phyloP scores from a whole-genome alignment of 1,139 yeast genomes.

The Diutina pseudorugosa region DNA sequence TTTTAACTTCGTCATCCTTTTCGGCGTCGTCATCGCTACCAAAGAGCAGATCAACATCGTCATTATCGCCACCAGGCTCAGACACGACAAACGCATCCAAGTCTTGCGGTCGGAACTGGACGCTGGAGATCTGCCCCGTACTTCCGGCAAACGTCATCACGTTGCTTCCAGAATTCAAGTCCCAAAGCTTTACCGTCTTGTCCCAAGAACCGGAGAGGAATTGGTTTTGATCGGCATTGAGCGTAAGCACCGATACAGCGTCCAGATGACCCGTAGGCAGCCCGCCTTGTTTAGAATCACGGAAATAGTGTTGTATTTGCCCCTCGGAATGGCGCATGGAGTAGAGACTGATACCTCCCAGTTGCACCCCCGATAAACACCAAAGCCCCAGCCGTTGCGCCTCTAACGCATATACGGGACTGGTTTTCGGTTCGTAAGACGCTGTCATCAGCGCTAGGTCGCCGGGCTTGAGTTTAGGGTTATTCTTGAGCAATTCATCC shows the following conservation, averaged over 20 bases:
- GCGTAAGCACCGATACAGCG: constrained; percentile 59
- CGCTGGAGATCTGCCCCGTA: constrained; percentile 68
- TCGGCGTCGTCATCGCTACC: constrained; percentile 57
- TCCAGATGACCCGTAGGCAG: constrained; percentile 40
- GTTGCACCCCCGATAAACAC: constrained; percentile 69
- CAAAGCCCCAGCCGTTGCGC: constrained; percentile 77
- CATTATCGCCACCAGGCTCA: constrained; percentile 7
- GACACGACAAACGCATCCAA: constrained; percentile 25
- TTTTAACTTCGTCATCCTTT: constrained; percentile 8
- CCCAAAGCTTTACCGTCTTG: constrained; percentile 70
- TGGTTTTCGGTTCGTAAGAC: constrained; percentile 51
- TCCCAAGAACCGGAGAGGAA: constrained; percentile 91
- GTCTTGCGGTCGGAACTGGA: constrained; percentile 71
- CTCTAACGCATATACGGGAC: constrained; percentile 83
- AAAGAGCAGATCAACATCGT: constrained; percentile 64
- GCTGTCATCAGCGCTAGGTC: constrained; percentile 25
- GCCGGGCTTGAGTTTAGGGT: constrained; percentile 31
- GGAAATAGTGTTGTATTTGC: constrained; percentile 61
- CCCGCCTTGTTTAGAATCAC: constrained; percentile 6
- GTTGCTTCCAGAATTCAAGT: constrained; percentile 59
- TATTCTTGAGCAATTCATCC: constrained; percentile 23
- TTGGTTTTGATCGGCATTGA: constrained; percentile 47
- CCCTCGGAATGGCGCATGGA: constrained; percentile 83
- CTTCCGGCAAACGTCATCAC: constrained; percentile 36
- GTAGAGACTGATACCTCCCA: constrained; percentile 83